These are phyloP conservation scores for Haplographium delicatum DNA, from an alignment of 495 filamentous ascomycete species.

Conservation along the genomic window DNA sequence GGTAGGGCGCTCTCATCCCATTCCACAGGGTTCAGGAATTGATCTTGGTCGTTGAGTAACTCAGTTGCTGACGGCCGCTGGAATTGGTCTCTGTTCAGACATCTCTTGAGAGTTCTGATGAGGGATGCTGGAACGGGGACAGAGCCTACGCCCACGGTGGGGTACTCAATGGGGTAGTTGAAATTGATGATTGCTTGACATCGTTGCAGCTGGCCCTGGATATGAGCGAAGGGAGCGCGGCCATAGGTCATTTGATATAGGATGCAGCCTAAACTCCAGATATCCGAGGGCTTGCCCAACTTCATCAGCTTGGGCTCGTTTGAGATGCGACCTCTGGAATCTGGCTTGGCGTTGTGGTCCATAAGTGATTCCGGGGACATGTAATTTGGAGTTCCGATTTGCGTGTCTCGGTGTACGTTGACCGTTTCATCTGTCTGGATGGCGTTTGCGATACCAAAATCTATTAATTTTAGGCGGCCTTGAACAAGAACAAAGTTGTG, in stretches of 20 bases:
- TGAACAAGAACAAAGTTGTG: slow-evolving; percentile 90
- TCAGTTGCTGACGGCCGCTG: slow-evolving; percentile 72
- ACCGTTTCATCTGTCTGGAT: slow-evolving; percentile 91
- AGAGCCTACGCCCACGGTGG: slow-evolving; percentile 66
- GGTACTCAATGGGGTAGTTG: slow-evolving; percentile 76
- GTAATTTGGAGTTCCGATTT: slow-evolving; percentile 95
- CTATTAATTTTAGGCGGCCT: slow-evolving; percentile 79
- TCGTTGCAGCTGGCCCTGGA: slow-evolving; percentile 70
- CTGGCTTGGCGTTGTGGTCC: slow-evolving; percentile 64
- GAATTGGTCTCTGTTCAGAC: slow-evolving; percentile 73
- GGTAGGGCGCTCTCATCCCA: slow-evolving; percentile 56
- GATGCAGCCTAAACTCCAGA: slow-evolving; percentile 95
- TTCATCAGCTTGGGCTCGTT: slow-evolving; percentile 76
- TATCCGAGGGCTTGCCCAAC: slow-evolving; percentile 88
- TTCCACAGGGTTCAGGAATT: slow-evolving; percentile 74
- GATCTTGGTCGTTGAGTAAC: slow-evolving; percentile 64
- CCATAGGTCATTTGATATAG: slow-evolving; percentile 98
- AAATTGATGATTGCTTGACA: slow-evolving; percentile 86
- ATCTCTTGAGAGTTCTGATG: slow-evolving; percentile 67
- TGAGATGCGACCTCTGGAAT: slow-evolving; percentile 48
- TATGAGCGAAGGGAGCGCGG: slow-evolving; percentile 85
- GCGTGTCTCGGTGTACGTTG: slow-evolving; percentile 92
- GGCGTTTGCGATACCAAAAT: slow-evolving; percentile 96
- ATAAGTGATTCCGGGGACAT: slow-evolving; percentile 94
- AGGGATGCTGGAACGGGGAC: slow-evolving; percentile 64